Evolutionary conservation across 2,329 filamentous ascomycete species (phyloP).

Genomic region (Fragosphaeria purpurea): DNA sequence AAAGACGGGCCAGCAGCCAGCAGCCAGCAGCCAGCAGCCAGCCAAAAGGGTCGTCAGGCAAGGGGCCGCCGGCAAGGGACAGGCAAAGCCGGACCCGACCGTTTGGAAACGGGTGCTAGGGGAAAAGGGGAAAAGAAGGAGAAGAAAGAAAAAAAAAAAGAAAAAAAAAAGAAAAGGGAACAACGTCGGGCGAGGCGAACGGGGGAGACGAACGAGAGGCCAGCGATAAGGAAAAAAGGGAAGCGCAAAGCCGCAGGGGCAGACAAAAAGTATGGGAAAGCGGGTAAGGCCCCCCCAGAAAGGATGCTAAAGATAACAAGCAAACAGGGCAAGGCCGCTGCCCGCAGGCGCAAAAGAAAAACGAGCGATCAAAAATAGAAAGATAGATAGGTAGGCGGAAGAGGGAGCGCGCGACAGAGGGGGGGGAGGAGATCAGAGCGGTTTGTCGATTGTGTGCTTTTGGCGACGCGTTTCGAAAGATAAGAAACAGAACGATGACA

Average conservation of each 20-base stretch:
- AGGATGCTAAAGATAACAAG: too few species aligned
- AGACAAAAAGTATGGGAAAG: not conserved
- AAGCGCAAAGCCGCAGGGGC: not conserved
- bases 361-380: too few species aligned
- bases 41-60: too few species aligned
- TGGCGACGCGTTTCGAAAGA: constrained; percentile 18
- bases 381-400: not conserved
- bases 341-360: too few species aligned
- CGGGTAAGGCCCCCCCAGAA: not conserved
- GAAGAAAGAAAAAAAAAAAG: not conserved
- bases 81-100: constrained; percentile 4
- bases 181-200: not conserved
- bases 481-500: constrained; percentile 28
- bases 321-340: too few species aligned
- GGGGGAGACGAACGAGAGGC: constrained; percentile 7
- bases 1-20: too few species aligned
- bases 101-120: constrained; percentile 9
- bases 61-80: too few species aligned
- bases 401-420: not conserved
- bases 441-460: constrained; percentile 16
- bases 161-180: constrained; percentile 2
- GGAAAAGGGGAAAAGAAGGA: not conserved
- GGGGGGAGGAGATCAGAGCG: constrained; percentile 20
- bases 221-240: constrained; percentile 1
- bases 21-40: too few species aligned